Base-by-base conservation (phyloP, 495 filamentous ascomycete species). In the Viridothelium virens region DNA sequence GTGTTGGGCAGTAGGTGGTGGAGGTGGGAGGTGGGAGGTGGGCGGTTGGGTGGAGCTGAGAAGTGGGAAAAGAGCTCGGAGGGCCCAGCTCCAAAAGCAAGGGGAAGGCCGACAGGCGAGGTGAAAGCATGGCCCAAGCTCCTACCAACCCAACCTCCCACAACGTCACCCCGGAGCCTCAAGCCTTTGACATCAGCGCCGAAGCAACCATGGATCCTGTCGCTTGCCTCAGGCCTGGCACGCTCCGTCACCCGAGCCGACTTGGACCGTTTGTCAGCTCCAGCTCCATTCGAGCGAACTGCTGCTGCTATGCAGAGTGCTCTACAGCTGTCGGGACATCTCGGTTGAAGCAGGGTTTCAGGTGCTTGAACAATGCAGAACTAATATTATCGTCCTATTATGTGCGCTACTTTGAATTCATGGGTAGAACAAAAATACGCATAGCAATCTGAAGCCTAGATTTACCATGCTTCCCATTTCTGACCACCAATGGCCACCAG, bases 401-500 rank as follows among this genome's bases (percentile, higher is more conserved):
- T 25, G 25, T 25, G 25, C 25, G 25, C 25, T 25, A 25, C 25
- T 25, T 25, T 25, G 25, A 25, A 25, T 25, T 25, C 25, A 25
- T 25, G 25, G 25, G 25, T 25, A 25, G 25, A 25, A 25, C 25
- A 25, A 25, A 25, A 25, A 25, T 25, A 25, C 25, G 25, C 25
- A 25, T 25, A 25, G 25, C 25, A 25, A 25, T 25, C 25, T 25
- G 25, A 25, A 25, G 25, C 25, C 25, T 25, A 25, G 5, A 59
- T 33, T 62, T 72, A 96, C 83, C 85, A 90, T 70, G 84, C 84
- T 79, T 92, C 89, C 91, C 91, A 96, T 78, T 90, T 90, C 83
- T 96, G 91, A 56, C 83, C 85, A 38, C 89, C 90, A 71, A 96
- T 89, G 2, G 90, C 87, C 63, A 94, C 76, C 66, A 96, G 70